These are phyloP conservation scores for Entomortierella lignicola DNA, from an alignment of 192 early-diverging fungal species.

Conservation along the genomic window DNA sequence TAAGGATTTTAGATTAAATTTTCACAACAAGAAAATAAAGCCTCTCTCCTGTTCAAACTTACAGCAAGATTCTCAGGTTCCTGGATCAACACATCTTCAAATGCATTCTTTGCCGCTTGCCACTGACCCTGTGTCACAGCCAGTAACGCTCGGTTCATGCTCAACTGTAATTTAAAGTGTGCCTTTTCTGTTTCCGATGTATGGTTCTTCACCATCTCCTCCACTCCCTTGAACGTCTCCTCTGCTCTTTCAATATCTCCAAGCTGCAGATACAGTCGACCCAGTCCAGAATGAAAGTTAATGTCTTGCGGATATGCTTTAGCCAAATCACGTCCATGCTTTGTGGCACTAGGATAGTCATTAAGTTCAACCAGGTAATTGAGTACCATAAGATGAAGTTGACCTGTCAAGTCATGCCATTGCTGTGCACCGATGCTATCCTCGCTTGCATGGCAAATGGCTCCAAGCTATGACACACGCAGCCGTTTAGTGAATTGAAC, in stretches of 20 bases:
- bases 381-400: conserved; percentile 58
- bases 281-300: conserved; percentile 57
- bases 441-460: conserved; percentile 17
- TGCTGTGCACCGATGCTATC: conserved; percentile 27
- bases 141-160: conserved; percentile 57
- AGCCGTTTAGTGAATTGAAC: too few relatives aligned
- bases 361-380: conserved; percentile 58
- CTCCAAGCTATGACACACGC: conserved; percentile 49
- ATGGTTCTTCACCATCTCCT: conserved; percentile 28
- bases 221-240: conserved; percentile 44
- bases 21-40: background rate
- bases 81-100: conserved; percentile 53
- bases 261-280: conserved; percentile 62
- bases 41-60: too few relatives aligned
- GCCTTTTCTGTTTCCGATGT: conserved; percentile 2
- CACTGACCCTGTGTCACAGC: conserved; percentile 58
- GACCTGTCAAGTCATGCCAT: conserved; percentile 54
- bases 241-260: conserved; percentile 54
- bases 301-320: conserved; percentile 37
- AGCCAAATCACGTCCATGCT: conserved; percentile 47
- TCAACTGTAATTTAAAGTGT: conserved; percentile 38
- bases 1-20: background rate
- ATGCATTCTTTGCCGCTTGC: conserved; percentile 45
- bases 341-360: conserved; percentile 54
- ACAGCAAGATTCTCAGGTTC: conserved; percentile 61